These are phyloP conservation scores for Cynara cardunculus DNA, from an alignment of 129 eudicot species.

Conservation along the genomic window DNA sequence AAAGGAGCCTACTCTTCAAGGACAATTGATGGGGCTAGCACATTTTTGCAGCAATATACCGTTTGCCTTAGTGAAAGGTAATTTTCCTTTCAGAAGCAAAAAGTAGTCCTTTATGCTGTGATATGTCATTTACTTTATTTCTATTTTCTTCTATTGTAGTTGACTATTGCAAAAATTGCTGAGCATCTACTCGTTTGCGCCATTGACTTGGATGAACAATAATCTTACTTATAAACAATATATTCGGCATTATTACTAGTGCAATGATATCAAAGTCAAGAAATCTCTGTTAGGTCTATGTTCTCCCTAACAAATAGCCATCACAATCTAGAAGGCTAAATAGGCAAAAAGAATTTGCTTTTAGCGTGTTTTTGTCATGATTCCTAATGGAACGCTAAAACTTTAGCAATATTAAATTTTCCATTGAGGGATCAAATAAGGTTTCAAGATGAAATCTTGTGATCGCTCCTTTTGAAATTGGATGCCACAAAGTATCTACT, in stretches of 20 bases:
- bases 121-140: background rate
- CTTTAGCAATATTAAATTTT: background rate
- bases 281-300: background rate
- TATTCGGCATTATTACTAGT: background rate
- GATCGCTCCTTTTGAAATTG: background rate
- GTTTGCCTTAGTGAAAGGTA: slow-evolving; percentile 59
- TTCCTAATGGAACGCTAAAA: background rate
- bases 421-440: background rate
- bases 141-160: background rate
- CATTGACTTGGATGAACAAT: background rate
- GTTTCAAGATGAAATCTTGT: background rate
- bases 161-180: background rate
- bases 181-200: background rate
- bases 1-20: slow-evolving; percentile 79
- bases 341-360: background rate
- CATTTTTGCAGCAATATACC: slow-evolving; percentile 53
- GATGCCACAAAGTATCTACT: background rate
- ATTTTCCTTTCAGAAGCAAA: background rate
- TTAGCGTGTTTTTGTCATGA: background rate
- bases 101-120: background rate
- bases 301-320: background rate
- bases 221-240: background rate
- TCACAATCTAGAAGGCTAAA: background rate
- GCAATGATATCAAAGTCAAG: background rate
- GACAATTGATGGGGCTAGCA: slow-evolving; percentile 72